phyloP scores from a whole-genome alignment of 805 yeast species.

The Hanseniaspora taiwanica region DNA sequence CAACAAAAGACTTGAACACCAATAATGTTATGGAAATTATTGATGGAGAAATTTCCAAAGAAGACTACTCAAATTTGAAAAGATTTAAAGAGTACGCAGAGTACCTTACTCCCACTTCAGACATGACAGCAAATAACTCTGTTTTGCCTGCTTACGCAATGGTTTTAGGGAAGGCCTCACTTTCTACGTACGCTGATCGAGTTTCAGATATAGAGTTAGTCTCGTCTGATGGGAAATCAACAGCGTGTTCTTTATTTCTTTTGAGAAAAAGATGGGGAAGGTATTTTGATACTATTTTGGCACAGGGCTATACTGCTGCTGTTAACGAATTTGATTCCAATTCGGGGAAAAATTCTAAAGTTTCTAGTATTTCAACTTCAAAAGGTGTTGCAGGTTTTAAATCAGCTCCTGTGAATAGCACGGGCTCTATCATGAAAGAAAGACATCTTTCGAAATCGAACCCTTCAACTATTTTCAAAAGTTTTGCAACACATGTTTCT shows the following conservation, averaged over 20 bases:
- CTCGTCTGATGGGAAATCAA: constrained; percentile 55
- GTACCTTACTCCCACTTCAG: constrained; percentile 60
- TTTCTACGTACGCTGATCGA: constrained; percentile 50
- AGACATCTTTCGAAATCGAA: background rate
- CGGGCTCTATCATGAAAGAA: background rate
- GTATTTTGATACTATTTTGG: constrained; percentile 46
- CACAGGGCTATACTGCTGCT: constrained; percentile 54
- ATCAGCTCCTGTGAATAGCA: background rate
- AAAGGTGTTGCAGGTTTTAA: background rate
- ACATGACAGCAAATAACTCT: constrained; percentile 51
- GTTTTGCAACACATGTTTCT: background rate
- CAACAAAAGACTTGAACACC: background rate
- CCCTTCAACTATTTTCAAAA: background rate
- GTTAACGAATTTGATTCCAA: constrained; percentile 19
- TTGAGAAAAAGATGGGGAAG: constrained; percentile 69
- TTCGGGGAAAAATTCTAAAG: constrained; percentile 2
- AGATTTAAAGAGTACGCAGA: constrained; percentile 58
- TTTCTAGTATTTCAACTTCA: constrained; percentile 4
- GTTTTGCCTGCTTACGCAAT: constrained; percentile 69
- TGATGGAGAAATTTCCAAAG: background rate
- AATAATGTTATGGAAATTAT: background rate
- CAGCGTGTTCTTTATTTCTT: constrained; percentile 46
- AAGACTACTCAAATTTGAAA: background rate
- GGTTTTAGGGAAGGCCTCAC: constrained; percentile 62
- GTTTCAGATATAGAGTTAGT: constrained; percentile 62